Percentiles rank a stretch among this genome's conserved stretches.
Evolutionary conservation across 495 filamentous ascomycete species (phyloP).

Genomic region (Cercophora samala): DNA sequence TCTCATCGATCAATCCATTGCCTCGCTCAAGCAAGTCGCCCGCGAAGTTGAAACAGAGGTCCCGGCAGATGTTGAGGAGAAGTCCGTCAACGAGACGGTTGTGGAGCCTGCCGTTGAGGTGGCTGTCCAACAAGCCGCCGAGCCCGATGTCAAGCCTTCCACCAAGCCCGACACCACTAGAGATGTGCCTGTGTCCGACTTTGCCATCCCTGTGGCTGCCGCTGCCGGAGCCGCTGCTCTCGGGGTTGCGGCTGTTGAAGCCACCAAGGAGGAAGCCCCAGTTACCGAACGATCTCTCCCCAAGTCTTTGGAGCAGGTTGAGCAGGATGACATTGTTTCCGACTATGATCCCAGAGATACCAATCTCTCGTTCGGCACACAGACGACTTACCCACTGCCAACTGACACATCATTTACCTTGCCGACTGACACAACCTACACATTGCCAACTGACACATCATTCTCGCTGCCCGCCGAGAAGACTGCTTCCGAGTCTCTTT

Average conservation of each 20-base stretch:
- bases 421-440: conserved; percentile 19
- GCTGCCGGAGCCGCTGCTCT: conserved; percentile 9
- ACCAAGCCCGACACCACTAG: not conserved
- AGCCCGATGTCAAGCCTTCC: not conserved
- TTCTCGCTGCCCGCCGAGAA: conserved; percentile 17
- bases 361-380: conserved; percentile 13
- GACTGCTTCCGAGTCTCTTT: not conserved
- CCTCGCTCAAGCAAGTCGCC: conserved; percentile 17
- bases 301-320: not conserved
- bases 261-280: not conserved
- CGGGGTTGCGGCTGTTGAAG: conserved; percentile 10
- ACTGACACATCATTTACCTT: conserved; percentile 19
- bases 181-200: not conserved
- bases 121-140: not conserved
- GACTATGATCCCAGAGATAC: conserved; percentile 17
- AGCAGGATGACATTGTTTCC: not conserved
- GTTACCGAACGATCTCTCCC: conserved; percentile 4
- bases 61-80: conserved; percentile 7
- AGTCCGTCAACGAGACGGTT: not conserved
- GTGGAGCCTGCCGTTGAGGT: not conserved
- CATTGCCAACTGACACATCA: conserved; percentile 19
- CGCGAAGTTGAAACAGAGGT: conserved; percentile 8
- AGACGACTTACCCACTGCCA: conserved; percentile 19
- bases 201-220: not conserved
- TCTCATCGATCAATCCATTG: conserved; percentile 18